phyloP scores from a whole-genome alignment of 2,329 filamentous ascomycete species.

The Plenodomus lindquistii region DNA sequence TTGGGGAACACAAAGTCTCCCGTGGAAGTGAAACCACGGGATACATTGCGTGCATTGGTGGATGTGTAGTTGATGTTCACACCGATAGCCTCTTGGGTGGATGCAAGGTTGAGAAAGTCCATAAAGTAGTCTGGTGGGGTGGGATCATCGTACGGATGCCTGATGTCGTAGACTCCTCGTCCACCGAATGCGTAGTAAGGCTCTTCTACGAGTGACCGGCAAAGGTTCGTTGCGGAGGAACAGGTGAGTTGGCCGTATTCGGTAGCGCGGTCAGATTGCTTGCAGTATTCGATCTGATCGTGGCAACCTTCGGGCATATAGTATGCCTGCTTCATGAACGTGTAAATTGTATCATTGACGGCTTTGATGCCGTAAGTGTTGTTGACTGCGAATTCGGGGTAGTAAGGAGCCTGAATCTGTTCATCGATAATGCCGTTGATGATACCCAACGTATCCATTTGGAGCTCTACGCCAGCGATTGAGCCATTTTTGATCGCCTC shows the following conservation, averaged over 20 bases:
- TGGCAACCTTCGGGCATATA: conserved; percentile 55
- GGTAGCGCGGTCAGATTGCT: conserved; percentile 26
- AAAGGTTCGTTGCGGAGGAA: conserved; percentile 46
- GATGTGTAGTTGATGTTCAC: conserved; percentile 62
- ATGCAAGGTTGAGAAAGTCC: conserved; percentile 57
- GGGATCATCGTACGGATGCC: conserved; percentile 55
- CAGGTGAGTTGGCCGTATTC: conserved; percentile 39
- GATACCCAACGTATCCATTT: conserved; percentile 59
- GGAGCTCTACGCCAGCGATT: conserved; percentile 52
- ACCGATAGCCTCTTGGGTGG: conserved; percentile 54
- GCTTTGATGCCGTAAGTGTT: conserved; percentile 59
- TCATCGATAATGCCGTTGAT: conserved; percentile 60
- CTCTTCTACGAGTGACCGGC: conserved; percentile 50
- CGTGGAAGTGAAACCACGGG: conserved; percentile 49
- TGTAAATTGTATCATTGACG: conserved; percentile 53
- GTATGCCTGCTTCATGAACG: conserved; percentile 50
- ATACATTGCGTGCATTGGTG: conserved; percentile 44
- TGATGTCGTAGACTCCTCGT: conserved; percentile 60
- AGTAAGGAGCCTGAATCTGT: conserved; percentile 52
- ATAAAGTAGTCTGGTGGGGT: conserved; percentile 57
- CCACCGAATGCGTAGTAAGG: conserved; percentile 47
- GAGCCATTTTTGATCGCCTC: conserved; percentile 55
- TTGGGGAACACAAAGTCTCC: conserved; percentile 53
- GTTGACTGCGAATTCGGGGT: conserved; percentile 57
- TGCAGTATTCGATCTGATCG: conserved; percentile 56